Conservation (phyloP, 805 yeast species). For the Blastobotrys peoriensis region DNA sequence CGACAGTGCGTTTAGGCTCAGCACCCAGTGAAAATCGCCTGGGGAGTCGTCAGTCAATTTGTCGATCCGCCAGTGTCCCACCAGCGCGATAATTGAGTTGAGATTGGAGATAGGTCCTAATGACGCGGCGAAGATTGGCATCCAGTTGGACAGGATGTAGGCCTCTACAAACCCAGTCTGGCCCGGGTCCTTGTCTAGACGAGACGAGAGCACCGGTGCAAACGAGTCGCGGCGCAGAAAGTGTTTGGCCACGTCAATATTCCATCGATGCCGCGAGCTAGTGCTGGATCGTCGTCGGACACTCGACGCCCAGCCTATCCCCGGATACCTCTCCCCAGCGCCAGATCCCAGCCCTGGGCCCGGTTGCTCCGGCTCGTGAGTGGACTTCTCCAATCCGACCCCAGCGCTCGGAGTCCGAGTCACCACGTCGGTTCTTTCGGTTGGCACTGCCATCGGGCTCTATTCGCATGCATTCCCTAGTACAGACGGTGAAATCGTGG, state of each 20-base stretch:
- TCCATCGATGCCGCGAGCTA: too few relatives aligned
- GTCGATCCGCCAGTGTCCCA: slow-evolving; percentile 59
- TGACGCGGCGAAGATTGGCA: slow-evolving; percentile 74
- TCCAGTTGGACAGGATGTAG: slow-evolving; percentile 60
- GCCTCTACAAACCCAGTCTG: slow-evolving; percentile 33
- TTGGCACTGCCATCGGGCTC: too few relatives aligned
- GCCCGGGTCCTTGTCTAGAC: slow-evolving; percentile 10
- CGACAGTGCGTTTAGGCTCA: slow-evolving; percentile 56
- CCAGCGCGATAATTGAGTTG: slow-evolving; percentile 64
- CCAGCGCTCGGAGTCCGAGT: too few relatives aligned
- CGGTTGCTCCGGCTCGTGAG: too few relatives aligned
- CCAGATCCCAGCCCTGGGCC: too few relatives aligned
- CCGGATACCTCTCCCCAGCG: too few relatives aligned
- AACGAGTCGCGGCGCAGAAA: not conserved
- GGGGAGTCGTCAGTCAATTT: not conserved
- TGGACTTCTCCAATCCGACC: too few relatives aligned
- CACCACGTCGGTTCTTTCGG: too few relatives aligned
- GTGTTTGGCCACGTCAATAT: not conserved
- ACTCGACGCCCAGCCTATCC: too few relatives aligned
- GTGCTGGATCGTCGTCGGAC: too few relatives aligned
- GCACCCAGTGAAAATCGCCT: slow-evolving; percentile 38
- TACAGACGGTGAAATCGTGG: too few relatives aligned
- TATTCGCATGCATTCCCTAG: too few relatives aligned
- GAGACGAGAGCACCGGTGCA: not conserved
- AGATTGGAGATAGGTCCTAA: slow-evolving; percentile 74